A percentile compares a stretch with the other conserved stretches of the same genome.
phyloP scores from a whole-genome alignment of 305 asterid genomes.

The Fraxinus ornus region DNA sequence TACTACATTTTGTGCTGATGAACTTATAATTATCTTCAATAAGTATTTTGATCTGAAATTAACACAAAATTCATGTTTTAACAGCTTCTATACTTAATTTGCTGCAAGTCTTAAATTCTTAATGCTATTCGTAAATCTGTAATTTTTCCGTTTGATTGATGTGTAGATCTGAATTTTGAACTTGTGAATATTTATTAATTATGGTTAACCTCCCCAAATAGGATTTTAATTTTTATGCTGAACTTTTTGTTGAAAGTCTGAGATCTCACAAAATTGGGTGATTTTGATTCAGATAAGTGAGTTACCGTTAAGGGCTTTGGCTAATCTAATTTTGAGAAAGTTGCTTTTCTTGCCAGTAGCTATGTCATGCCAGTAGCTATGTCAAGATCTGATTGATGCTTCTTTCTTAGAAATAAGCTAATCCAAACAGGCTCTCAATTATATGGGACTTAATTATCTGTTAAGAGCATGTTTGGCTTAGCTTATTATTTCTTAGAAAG shows the following conservation, averaged over 20 bases:
- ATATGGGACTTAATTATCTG: background rate
- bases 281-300: background rate
- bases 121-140: background rate
- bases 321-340: background rate
- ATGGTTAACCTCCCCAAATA: background rate
- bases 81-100: background rate
- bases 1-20: background rate
- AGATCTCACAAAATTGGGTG: background rate
- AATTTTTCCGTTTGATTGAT: background rate
- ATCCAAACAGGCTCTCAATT: background rate
- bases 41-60: background rate
- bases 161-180: background rate
- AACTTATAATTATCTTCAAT: background rate
- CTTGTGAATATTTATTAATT: background rate
- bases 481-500: background rate
- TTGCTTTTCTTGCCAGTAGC: background rate
- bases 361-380: background rate
- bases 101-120: no score
- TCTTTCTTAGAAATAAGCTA: background rate
- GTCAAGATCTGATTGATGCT: background rate
- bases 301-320: background rate
- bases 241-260: background rate
- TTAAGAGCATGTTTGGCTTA: background rate
- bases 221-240: background rate
- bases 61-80: background rate